Percentiles rank a stretch among this genome's conserved stretches.
phyloP scores from a whole-genome alignment of 768 basidiomycete genomes.

The Trametes cinnabarina region DNA sequence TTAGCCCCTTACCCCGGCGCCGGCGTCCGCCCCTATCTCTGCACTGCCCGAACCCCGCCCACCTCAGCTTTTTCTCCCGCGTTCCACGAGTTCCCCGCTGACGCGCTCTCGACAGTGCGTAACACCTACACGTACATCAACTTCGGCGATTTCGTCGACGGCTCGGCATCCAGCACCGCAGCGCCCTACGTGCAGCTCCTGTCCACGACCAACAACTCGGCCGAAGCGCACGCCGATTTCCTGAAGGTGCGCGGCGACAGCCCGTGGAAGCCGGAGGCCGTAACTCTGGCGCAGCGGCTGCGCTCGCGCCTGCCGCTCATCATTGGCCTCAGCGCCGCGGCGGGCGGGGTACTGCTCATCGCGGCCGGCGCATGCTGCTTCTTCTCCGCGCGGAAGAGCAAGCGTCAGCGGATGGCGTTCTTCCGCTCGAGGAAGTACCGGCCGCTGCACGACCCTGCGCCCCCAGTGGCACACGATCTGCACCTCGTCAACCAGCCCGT shows the following conservation, averaged over 20 bases:
- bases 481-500: constrained; percentile 18
- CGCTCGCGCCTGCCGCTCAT: constrained; percentile 62
- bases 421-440: constrained; percentile 27
- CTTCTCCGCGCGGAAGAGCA: constrained; percentile 1
- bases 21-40: not conserved
- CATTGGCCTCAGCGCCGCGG: constrained; percentile 68
- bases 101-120: constrained; percentile 43
- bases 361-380: constrained; percentile 30
- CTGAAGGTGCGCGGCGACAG: constrained; percentile 27
- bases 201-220: constrained; percentile 48
- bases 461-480: constrained; percentile 30
- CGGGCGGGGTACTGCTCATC: constrained; percentile 54
- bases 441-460: constrained; percentile 32
- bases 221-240: constrained; percentile 38
- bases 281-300: constrained; percentile 48
- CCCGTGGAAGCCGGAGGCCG: constrained; percentile 13
- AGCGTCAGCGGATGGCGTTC: constrained; percentile 9
- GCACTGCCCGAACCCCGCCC: too few species aligned
- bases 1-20: too few species aligned
- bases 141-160: constrained; percentile 60
- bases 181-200: constrained; percentile 64
- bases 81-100: not conserved
- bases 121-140: constrained; percentile 64
- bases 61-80: not conserved
- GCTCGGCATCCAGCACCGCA: constrained; percentile 33